Conservation (phyloP, 2,329 filamentous ascomycete genomes). For the Apiospora sp. region DNA sequence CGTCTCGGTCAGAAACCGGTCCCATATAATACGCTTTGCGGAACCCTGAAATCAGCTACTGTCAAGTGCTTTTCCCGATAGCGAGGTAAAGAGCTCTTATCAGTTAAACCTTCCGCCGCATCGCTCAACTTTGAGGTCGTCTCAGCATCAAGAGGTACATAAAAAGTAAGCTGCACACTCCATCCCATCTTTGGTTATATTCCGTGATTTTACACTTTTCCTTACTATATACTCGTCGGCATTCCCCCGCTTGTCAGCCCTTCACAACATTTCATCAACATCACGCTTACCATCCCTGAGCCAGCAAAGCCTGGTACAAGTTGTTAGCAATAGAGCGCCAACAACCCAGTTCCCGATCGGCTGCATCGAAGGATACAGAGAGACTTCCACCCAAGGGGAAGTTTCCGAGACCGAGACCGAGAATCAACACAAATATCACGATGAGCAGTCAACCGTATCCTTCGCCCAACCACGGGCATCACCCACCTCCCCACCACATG, state of each 20-base stretch:
- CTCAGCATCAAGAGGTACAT: not conserved
- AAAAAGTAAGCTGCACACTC: not conserved
- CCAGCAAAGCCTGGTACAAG: not conserved
- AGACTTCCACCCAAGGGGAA: no score
- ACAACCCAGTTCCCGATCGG: not conserved
- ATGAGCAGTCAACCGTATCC: conserved; percentile 17
- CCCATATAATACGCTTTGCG: conserved; percentile 21
- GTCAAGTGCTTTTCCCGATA: not conserved
- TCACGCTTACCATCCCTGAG: conserved; percentile 10
- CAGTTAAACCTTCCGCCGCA: conserved; percentile 5
- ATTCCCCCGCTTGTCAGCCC: not conserved
- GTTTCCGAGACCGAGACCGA: no score
- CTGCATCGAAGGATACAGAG: no score
- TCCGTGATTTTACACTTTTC: not conserved
- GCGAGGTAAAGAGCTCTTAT: conserved; percentile 9
- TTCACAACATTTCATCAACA: not conserved
- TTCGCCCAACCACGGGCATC: conserved; percentile 7
- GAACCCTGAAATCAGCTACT: conserved; percentile 13
- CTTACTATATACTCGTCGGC: not conserved
- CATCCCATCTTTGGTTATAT: not conserved
- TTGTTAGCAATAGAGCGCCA: not conserved
- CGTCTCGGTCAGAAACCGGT: not conserved
- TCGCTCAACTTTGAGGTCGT: not conserved
- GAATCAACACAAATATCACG: not conserved
- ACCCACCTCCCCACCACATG: conserved; percentile 11